Base-by-base conservation (phyloP, 2,329 filamentous ascomycete genomes). In the Neofusicoccum laricinum region DNA sequence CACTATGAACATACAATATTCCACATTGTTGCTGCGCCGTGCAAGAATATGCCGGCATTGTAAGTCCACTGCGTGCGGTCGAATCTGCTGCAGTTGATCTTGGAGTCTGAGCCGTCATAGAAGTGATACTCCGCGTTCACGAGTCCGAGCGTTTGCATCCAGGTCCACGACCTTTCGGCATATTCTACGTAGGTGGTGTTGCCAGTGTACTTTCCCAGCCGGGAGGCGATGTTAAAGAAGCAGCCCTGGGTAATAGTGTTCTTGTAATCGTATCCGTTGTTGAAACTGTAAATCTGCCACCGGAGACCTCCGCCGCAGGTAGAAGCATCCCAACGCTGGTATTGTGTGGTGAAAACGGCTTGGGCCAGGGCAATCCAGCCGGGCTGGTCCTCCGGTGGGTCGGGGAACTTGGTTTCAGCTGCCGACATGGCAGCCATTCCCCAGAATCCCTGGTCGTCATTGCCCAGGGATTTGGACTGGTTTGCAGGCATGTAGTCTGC, bases 341-440 rank as follows among this genome's bases (percentile, higher is more conserved):
- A 71, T 64, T 79, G 76, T 21, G 68, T 68, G 62, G 78, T 77
- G 68, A 79, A 78, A 15, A 79, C 77, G 10, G 72, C 76, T 62
- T 78, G 76, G 8, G 68, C 69, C 10, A 69, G 67, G 1, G 66
- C 69, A 7, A 70, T 21, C 69, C 68, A 70, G 2, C 69, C 68
- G 14, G 67, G 65, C 41, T 67, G 50, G 15, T 50, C 85, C 0
- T 80, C 68, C 0, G 85, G 82, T 3, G 90, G 88, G 69, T 92
- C 84, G 1, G 89, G 88, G 71, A 90, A 94, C 67, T 87, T 88
- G 70, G 88, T 85, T 76, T 96, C 92, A 32, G 90, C 89, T 1
- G 92, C 92, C 10, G 86, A 85, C 82, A 96, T 90, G 65, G 89
- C 90, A 0, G 91, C 86, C 81, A 95, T 85, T 14, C 86, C 90